Evolutionary conservation across 1,284 basidiomycete species (phyloP).

Genomic region (Lignosus rhinocerotis): DNA sequence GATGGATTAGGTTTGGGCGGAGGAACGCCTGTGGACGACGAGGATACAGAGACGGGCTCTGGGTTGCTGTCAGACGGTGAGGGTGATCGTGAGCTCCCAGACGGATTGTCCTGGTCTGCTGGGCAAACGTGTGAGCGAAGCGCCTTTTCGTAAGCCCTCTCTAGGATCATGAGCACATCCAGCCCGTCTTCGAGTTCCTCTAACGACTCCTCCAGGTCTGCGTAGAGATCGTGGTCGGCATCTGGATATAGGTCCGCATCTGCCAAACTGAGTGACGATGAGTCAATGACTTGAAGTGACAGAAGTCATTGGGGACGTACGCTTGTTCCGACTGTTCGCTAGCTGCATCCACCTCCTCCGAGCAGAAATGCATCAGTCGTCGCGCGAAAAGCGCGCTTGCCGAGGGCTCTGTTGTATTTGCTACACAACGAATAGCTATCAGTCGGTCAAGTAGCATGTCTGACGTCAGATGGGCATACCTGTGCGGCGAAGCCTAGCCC

Average conservation of each 20-base stretch:
- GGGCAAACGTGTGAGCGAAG: constrained; percentile 56
- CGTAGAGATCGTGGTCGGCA: constrained; percentile 26
- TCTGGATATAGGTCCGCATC: constrained; percentile 18
- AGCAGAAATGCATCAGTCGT: constrained; percentile 86
- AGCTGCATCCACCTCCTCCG: constrained; percentile 45
- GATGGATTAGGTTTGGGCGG: constrained; percentile 8
- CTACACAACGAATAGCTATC: constrained; percentile 3
- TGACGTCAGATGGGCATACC: constrained; percentile 28
- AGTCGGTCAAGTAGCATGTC: neutral
- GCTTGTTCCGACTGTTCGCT: constrained; percentile 12
- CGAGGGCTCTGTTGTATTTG: constrained; percentile 38
- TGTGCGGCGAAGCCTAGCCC: constrained; percentile 50
- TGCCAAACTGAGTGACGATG: neutral
- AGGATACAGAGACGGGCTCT: constrained; percentile 3
- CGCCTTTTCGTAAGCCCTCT: constrained; percentile 65
- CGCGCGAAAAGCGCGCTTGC: constrained; percentile 81
- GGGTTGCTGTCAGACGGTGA: constrained; percentile 14
- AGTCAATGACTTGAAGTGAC: neutral
- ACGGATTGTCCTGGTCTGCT: constrained; percentile 8
- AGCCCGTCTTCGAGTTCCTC: constrained; percentile 67
- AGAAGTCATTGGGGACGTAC: constrained; percentile 4
- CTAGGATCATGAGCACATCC: constrained; percentile 65
- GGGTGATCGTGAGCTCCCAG: constrained; percentile 15
- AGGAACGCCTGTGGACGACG: constrained; percentile 11
- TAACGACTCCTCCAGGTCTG: constrained; percentile 51